Base-by-base conservation (phyloP, 495 filamentous ascomycete species). In the Bacidia rubella region DNA sequence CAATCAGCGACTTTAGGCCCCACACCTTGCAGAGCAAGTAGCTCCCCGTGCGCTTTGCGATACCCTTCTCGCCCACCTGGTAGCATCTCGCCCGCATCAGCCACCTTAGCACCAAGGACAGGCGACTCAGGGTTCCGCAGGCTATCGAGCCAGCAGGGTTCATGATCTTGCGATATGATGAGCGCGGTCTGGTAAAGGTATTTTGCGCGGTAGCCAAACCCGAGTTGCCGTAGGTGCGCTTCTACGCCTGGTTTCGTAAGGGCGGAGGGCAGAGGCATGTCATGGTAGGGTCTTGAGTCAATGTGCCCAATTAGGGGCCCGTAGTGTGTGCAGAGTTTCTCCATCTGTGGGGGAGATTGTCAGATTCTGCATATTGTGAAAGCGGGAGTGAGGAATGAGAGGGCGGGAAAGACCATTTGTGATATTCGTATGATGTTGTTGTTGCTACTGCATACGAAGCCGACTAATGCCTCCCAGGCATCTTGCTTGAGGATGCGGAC, bases 361-460 rank as follows among this genome's bases (percentile, higher is more conserved):
- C 21, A 52, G 35, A 25, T 20, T 1, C 2, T 2, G 44, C 17
- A 26, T 19, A 35, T 2, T 1, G 38, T 1, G 21, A 43, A 32
- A 47, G 1, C 3, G 15, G 15, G 24, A 50, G 11, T 20, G 25
- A 25, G 15, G 29, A 19, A 25, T 21, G 29, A n/a, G 21, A n/a
- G 1, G 35, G 11, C 3, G 12, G 39, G 2, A 52, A 46, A 17
- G 65, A 78, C 86, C 92, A 99, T 97, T 63, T 90, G 85, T 11
- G 84, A 87, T 59, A 99, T 99, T 23, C 92, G 82, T 3, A 78
- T 73, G 53, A 99, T 99, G 63, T 99, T 95, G 66, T 99, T 99
- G 67, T 99, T 99, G 68, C 87, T 93, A 65, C 89, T 95, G 74
- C 92, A 97, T 52, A 99, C 96, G 64, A 99, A 99, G 26, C 82